Base-by-base conservation (phyloP, 306 rosid genomes). In the Astragalus glycyphyllos region DNA sequence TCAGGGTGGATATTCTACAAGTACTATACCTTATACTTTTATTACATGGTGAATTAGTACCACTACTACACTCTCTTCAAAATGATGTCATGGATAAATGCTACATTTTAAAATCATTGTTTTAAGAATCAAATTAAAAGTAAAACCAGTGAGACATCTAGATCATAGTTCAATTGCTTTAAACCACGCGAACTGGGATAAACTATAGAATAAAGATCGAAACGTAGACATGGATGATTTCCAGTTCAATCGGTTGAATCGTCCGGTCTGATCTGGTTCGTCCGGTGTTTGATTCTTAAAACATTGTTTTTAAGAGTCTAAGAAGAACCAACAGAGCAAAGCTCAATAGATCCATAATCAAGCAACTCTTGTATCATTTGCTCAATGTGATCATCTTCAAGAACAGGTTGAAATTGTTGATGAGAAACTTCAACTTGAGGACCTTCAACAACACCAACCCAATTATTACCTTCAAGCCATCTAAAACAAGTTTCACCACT, bases 331-430 rank as follows among this genome's bases (percentile, higher is more conserved):
- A 75, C 75, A 23, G 87, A 86, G 49, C 88, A 82, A 67, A 91
- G 82, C 72, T 90, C 97, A 58, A 90, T 69, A 44, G 93, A 83
- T 10, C 97, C 92, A 73, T 75, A 89, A 73, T 91, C 67, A 77
- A 88, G 90, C 83, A 91, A 68, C 74, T 91, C 97, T 51, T 91
- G 90, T 12, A 91, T 91, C 97, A 91, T 91, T 55, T 91, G 96
- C 80, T 91, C 96, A 0, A 91, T 85, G 74, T 91, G 88, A 79
- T 91, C 88, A 74, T 88, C 97, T 75, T 91, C 85, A 78, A 91
- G 97, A 51, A 83, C 86, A 12, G 85, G 87, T 55, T 84, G 81
- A 67, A 78, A 82, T n/a, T 77, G 79, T 34, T 76, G 83, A 10
- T 73, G 48, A 38, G 68, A 51, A 66, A 60, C 78, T 42, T 79